phyloP scores from a whole-genome alignment of 257 asterid species.

The Rhazya stricta region DNA sequence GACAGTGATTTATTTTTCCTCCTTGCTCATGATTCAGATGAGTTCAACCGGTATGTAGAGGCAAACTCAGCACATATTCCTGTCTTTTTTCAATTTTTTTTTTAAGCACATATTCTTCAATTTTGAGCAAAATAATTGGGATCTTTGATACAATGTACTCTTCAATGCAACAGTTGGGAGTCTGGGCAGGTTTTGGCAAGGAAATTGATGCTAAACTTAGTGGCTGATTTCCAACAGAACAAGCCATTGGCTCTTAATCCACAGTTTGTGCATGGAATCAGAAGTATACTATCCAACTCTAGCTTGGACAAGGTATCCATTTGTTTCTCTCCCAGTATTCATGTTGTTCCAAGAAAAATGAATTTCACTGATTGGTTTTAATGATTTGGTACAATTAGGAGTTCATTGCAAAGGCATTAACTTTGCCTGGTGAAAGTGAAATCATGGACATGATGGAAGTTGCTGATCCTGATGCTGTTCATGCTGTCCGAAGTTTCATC shows the following conservation, averaged over 20 bases:
- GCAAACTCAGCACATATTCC: not conserved
- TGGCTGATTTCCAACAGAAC: slow-evolving; percentile 62
- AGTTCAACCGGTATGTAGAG: slow-evolving; percentile 66
- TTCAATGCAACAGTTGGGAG: slow-evolving; percentile 58
- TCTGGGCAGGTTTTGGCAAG: slow-evolving; percentile 77
- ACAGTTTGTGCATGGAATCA: slow-evolving; percentile 60
- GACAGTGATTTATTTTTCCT: slow-evolving; percentile 65
- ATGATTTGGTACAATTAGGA: slow-evolving; percentile 38
- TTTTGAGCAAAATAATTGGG: slow-evolving; percentile 1
- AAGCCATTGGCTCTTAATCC: slow-evolving; percentile 61
- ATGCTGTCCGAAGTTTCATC: slow-evolving; percentile 62
- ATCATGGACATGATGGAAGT: slow-evolving; percentile 82
- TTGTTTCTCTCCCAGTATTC: not conserved
- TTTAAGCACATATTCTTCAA: too few species aligned
- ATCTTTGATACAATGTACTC: slow-evolving; percentile 5
- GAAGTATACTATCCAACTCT: slow-evolving; percentile 52
- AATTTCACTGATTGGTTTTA: slow-evolving; percentile 9
- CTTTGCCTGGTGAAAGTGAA: slow-evolving; percentile 77
- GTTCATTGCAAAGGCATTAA: slow-evolving; percentile 76
- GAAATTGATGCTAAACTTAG: slow-evolving; percentile 70
- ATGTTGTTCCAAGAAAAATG: not conserved
- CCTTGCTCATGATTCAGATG: slow-evolving; percentile 80
- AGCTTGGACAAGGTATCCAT: slow-evolving; percentile 62
- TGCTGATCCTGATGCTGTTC: slow-evolving; percentile 93
- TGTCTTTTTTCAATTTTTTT: too few species aligned